These are phyloP conservation scores for Schwanniomyces yamadae DNA, from an alignment of 805 yeast species.

Conservation along the genomic window DNA sequence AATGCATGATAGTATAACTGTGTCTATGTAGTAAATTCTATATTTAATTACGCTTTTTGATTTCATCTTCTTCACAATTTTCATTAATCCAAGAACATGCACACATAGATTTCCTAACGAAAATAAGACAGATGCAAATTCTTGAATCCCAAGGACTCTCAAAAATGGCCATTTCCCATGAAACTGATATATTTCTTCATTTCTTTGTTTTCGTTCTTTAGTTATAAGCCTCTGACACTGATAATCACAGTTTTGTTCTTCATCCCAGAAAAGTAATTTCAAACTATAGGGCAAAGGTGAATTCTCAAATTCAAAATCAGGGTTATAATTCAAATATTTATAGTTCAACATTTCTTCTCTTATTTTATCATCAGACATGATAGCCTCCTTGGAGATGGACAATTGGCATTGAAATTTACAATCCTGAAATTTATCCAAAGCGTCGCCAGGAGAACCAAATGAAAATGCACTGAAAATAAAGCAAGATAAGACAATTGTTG, in stretches of 20 bases:
- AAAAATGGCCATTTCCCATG: conserved; percentile 98
- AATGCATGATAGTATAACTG: conserved; percentile 50
- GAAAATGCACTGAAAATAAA: too few relatives aligned
- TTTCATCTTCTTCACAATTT: conserved; percentile 20
- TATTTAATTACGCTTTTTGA: conserved; percentile 5
- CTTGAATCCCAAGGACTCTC: conserved; percentile 80
- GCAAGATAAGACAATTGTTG: too few relatives aligned
- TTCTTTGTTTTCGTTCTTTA: conserved; percentile 41
- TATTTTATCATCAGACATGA: conserved; percentile 8
- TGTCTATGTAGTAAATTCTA: conserved; percentile 27
- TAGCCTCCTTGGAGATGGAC: conserved; percentile 20
- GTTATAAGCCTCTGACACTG: conserved; percentile 84
- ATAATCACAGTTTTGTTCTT: conserved; percentile 84
- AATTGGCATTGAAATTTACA: conserved; percentile 53
- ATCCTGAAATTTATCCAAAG: conserved; percentile 52
- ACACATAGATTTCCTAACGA: conserved; percentile 50
- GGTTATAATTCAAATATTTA: conserved; percentile 25
- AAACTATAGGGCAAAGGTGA: conserved; percentile 43
- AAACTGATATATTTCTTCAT: conserved; percentile 71
- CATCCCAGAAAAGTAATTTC: conserved; percentile 64
- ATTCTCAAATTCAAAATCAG: conserved; percentile 33
- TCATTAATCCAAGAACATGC: conserved; percentile 50
- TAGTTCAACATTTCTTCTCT: conserved; percentile 6
- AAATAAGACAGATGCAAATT: conserved; percentile 74
- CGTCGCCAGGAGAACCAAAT: conserved; percentile 60